Conservation (phyloP, 805 yeast species). For the Lipomyces spencermartinsiae region DNA sequence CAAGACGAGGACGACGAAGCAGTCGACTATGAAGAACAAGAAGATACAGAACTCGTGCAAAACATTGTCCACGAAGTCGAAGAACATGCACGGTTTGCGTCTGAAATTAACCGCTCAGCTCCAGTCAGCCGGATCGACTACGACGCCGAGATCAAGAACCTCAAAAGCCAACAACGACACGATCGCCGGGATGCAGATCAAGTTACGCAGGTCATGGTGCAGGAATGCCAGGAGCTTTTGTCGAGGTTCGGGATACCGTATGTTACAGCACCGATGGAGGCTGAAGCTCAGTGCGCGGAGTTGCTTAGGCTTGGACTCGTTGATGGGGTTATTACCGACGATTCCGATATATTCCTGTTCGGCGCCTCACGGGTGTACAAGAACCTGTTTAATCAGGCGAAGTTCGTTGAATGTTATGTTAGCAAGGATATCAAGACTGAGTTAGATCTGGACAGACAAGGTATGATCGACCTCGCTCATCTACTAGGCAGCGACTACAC, state of each 20-base stretch:
- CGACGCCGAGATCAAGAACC: conserved; percentile 46
- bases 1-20: conserved; percentile 41
- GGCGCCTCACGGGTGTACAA: conserved; percentile 84
- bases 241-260: conserved; percentile 92
- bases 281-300: conserved; percentile 97
- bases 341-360: conserved; percentile 93
- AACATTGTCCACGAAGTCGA: conserved; percentile 72
- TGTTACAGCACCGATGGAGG: conserved; percentile 97
- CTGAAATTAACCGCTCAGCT: conserved; percentile 28
- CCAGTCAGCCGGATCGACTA: conserved; percentile 34
- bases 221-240: conserved; percentile 87
- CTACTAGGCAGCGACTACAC: conserved; percentile 95
- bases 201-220: conserved; percentile 83
- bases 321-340: conserved; percentile 96
- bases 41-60: conserved; percentile 69
- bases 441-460: conserved; percentile 67
- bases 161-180: conserved; percentile 67
- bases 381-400: conserved; percentile 92
- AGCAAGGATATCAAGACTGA: conserved; percentile 62
- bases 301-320: conserved; percentile 71
- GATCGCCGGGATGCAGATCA: conserved; percentile 90
- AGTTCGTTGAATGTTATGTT: conserved; percentile 85
- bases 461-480: conserved; percentile 79
- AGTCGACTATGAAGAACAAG: conserved; percentile 58
- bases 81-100: conserved; percentile 71